Conservation (phyloP, 345 rosid species). For the Syzygium oleosum region DNA sequence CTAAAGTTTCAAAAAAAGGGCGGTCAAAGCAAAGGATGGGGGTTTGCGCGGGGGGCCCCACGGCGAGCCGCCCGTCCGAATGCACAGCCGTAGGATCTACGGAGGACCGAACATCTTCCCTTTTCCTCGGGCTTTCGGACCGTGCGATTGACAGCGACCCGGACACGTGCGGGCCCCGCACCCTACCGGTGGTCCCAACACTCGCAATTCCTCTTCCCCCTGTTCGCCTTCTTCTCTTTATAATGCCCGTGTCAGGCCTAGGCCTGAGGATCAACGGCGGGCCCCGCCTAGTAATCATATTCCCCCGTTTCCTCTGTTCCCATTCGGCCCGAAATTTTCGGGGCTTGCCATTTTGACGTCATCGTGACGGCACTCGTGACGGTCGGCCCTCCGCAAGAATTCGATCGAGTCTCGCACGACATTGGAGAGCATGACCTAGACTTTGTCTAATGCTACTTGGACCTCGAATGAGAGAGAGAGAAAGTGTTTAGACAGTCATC, state of each 20-base stretch:
- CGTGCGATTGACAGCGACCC: not conserved
- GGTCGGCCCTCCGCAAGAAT: not conserved
- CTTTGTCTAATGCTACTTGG: too few species aligned
- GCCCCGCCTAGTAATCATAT: not conserved
- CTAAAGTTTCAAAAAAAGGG: not conserved
- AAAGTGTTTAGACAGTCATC: not conserved
- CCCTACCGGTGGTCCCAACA: not conserved
- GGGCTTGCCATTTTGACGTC: not conserved
- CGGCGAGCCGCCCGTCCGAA: not conserved
- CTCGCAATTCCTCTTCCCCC: not conserved
- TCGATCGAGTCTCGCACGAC: not conserved
- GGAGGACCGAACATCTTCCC: not conserved
- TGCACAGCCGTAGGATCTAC: not conserved
- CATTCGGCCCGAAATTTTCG: not conserved
- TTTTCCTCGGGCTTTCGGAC: not conserved
- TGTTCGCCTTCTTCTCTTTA: rapidly evolving
- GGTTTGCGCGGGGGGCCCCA: not conserved
- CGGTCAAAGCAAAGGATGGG: not conserved
- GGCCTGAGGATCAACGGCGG: not conserved
- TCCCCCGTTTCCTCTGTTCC: not conserved
- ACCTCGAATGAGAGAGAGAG: too few species aligned
- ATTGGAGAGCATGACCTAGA: not conserved
- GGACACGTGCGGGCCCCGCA: not conserved
- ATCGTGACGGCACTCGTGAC: not conserved
- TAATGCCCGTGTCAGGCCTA: not conserved